Evolutionary conservation across 140 eudicot species (phyloP).

Genomic region (Erigeron philadelphicus): DNA sequence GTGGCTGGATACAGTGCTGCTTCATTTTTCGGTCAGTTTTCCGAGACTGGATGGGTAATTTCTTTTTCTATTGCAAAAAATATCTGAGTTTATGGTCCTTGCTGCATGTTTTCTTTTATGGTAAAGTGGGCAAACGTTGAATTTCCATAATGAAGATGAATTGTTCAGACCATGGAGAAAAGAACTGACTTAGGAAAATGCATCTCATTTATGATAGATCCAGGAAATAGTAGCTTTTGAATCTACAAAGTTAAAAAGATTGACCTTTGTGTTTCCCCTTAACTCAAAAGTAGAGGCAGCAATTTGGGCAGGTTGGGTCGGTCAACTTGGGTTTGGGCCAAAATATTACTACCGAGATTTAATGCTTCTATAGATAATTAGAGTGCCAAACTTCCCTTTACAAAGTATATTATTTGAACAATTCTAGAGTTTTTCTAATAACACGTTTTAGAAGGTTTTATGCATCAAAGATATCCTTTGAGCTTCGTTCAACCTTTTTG

Average conservation of each 20-base stretch:
- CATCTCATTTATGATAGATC: not conserved
- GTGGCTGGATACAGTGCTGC: constrained; percentile 70
- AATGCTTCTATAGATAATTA: not conserved
- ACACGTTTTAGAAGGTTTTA: not conserved
- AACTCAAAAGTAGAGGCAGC: not conserved
- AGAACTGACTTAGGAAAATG: not conserved
- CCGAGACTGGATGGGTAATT: constrained; percentile 76
- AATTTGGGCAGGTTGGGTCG: not conserved
- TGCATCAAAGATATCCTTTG: not conserved
- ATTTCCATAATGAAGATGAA: too few relatives aligned
- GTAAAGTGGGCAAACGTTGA: too few relatives aligned
- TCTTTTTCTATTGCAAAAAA: not conserved
- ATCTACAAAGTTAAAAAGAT: too few relatives aligned
- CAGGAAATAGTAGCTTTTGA: not conserved
- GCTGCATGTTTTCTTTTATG: too few relatives aligned
- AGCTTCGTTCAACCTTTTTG: not conserved
- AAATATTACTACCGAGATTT: not conserved
- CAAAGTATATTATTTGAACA: not conserved
- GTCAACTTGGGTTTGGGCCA: not conserved
- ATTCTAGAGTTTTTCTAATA: not conserved
- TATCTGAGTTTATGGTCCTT: not conserved
- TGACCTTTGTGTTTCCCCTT: constrained; percentile 4
- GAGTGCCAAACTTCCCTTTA: not conserved
- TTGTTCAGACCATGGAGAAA: too few relatives aligned
- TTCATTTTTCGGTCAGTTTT: constrained; percentile 60